Conservation (phyloP, 1,139 yeast genomes). For the Yamadazyma taylorii region DNA sequence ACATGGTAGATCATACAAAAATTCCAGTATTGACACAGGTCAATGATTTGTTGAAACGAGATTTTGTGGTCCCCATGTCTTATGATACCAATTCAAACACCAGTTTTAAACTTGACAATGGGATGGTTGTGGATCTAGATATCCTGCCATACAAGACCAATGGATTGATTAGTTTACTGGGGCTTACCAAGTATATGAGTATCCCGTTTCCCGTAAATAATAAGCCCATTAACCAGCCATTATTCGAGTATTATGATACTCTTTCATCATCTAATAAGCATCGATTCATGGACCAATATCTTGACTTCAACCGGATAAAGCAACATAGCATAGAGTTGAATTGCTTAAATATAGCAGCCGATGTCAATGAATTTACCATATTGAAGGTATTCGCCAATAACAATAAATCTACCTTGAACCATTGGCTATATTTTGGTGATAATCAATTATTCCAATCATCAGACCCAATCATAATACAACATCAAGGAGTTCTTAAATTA, state of each 20-base stretch:
- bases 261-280: conserved; percentile 6
- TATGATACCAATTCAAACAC: not conserved
- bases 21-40: not conserved
- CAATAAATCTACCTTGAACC: conserved; percentile 4
- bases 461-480: conserved; percentile 6
- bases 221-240: conserved; percentile 4
- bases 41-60: not conserved
- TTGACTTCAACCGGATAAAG: conserved; percentile 22
- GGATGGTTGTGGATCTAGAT: not conserved
- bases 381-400: conserved; percentile 3
- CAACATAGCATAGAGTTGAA: conserved; percentile 12
- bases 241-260: conserved; percentile 15
- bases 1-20: not conserved
- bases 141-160: conserved; percentile 4
- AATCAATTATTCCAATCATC: conserved; percentile 1
- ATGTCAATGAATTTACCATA: conserved; percentile 4
- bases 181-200: conserved; percentile 10
- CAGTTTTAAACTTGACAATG: not conserved
- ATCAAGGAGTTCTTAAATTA: conserved; percentile 19
- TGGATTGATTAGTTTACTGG: conserved; percentile 8
- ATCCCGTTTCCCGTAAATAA: conserved; percentile 6
- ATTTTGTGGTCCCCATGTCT: not conserved
- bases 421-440: conserved; percentile 10
- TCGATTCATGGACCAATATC: conserved; percentile 27
- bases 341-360: conserved; percentile 5